Conservation (phyloP, 129 eudicot species). For the Lonicera japonica region DNA sequence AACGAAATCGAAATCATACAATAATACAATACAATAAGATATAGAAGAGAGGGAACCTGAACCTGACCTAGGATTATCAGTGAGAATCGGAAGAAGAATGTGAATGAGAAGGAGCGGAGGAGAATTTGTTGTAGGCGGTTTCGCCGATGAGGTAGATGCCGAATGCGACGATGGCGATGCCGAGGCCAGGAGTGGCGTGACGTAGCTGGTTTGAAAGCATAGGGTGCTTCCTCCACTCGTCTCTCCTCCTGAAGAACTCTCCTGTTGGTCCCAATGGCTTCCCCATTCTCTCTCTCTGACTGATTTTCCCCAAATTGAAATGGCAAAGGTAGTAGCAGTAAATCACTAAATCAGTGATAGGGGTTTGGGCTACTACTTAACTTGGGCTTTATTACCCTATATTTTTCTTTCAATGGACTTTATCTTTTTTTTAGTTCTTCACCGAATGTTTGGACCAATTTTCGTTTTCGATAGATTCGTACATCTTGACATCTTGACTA, state of each 20-base stretch:
- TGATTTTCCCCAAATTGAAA: background rate
- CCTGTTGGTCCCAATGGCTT: constrained; percentile 81
- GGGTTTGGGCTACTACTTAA: no score
- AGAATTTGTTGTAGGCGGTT: constrained; percentile 65
- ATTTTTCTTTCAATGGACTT: no score
- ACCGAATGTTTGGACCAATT: no score
- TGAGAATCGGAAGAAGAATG: background rate
- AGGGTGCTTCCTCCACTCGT: constrained; percentile 92
- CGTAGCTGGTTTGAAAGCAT: constrained; percentile 78
- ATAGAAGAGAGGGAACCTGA: background rate
- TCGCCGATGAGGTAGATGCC: constrained; percentile 79
- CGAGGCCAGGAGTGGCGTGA: constrained; percentile 86
- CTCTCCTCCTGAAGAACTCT: constrained; percentile 90
- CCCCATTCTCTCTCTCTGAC: constrained; percentile 36
- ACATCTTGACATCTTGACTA: no score
- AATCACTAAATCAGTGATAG: no score
- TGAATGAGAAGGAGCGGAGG: constrained; percentile 34
- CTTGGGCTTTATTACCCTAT: no score
- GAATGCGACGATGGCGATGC: constrained; percentile 78
- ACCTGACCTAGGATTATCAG: background rate
- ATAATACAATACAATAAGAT: no score
- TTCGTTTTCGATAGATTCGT: no score
- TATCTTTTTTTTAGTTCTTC: no score
- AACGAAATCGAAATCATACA: no score
- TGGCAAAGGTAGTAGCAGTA: background rate